Conservation (phyloP, 345 rosid species). For the Physaria fendleri region DNA sequence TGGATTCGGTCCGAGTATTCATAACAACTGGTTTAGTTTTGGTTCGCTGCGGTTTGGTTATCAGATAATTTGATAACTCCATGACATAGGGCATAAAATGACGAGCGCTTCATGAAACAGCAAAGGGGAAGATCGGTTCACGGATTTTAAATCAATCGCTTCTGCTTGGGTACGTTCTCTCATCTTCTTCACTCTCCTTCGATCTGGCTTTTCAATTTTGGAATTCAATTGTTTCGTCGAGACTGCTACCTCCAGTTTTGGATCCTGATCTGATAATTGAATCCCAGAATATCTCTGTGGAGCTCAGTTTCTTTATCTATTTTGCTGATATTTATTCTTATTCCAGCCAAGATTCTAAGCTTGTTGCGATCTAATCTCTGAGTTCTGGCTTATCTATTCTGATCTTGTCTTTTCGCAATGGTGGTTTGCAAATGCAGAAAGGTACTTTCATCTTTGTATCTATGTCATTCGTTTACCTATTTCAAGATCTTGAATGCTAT, state of each 20-base stretch:
- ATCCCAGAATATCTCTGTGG: background rate
- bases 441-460: constrained; percentile 30
- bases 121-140: background rate
- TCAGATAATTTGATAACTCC: too few species aligned
- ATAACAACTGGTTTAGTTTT: too few species aligned
- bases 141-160: background rate
- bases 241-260: background rate
- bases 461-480: background rate
- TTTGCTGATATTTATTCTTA: constrained; percentile 1
- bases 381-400: constrained; percentile 16
- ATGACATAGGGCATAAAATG: background rate
- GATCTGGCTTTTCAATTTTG: background rate
- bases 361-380: background rate
- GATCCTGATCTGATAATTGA: constrained; percentile 4
- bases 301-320: background rate
- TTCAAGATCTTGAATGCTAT: background rate
- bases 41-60: too few species aligned
- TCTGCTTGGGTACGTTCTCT: constrained; percentile 19
- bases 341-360: background rate
- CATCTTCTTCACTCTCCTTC: background rate
- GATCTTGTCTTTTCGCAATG: constrained; percentile 36
- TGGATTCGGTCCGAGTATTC: too few species aligned
- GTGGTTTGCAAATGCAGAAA: constrained; percentile 95
- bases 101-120: background rate
- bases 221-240: background rate